Evolutionary conservation across 257 asterid genomes (phyloP), one percentile per base, ranked within the genome.

Genomic region (Echium plantagineum): DNA sequence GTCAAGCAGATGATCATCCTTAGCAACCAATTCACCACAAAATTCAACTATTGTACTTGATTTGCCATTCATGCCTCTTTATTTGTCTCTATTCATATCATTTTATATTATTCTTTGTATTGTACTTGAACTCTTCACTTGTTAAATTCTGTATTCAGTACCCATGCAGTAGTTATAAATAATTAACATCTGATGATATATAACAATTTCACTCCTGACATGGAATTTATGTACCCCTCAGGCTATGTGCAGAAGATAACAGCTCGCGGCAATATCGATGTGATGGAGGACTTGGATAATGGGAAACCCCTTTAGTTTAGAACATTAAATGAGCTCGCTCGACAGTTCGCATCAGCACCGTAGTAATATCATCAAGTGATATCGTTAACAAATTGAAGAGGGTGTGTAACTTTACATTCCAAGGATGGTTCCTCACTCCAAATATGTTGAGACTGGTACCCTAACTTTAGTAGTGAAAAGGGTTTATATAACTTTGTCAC

Each of bases 171-270:
- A 42, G 5, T 42, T 42, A 3, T 42, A 17, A 42, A 42, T 42
- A 42, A 42, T 42, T 42, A 10, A 13, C 49, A 13, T 12, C 49
- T 42, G 49, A 42, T 42, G 16, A 3, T 42, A 13, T 42, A 42
- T 1, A 9, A 42, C 17, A 42, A 42, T 42, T 42, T 42, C 17
- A 42, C 10, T 7, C 49, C 49, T 42, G 13, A 42, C 49, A 12
- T 42, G 15, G 49, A 18, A 17, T 24, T 35, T 5, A 13, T 57
- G n/a, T 24, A 52, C 61, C 42, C 67, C 68, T 66, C 97, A 90
- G 98, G 96, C 72, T 87, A 80, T 69, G 96, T 85, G 72, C 96
- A 87, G 74, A 90, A 90, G 85, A 81, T 87, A 71, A 90, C 98
- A 10, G 75, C 83, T 48, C 94, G 93, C 47, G 63, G 30, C 7